Conservation (phyloP, 768 basidiomycete species). For the Podaxis sp. region DNA sequence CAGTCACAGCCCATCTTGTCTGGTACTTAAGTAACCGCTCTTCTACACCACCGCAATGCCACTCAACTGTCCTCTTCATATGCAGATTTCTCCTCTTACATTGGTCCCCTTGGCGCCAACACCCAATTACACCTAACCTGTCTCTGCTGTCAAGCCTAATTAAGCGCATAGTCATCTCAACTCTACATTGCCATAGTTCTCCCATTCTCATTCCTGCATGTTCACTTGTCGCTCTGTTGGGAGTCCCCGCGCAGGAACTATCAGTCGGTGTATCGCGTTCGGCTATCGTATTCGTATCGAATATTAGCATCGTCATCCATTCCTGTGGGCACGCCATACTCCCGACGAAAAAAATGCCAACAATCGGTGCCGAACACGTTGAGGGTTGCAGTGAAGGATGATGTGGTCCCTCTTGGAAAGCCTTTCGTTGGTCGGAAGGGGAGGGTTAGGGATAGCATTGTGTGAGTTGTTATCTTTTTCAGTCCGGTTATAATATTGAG, state of each 20-base stretch:
- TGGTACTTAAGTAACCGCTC: not conserved
- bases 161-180: not conserved
- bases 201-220: not conserved
- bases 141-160: not conserved
- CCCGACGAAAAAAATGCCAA: not conserved
- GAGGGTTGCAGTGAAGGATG: constrained; percentile 50
- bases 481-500: not conserved
- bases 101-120: not conserved
- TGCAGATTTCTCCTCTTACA: not conserved
- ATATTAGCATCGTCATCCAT: not conserved
- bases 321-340: not conserved
- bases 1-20: not conserved
- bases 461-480: constrained; percentile 24
- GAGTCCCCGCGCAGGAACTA: not conserved
- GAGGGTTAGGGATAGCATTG: constrained; percentile 35
- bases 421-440: constrained; percentile 48
- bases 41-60: not conserved
- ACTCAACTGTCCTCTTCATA: not conserved
- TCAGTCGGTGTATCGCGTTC: not conserved
- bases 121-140: not conserved
- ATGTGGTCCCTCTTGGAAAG: constrained; percentile 47
- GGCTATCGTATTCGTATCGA: not conserved
- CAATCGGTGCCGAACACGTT: constrained; percentile 42
- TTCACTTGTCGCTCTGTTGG: not conserved
- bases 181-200: not conserved